Percentiles rank a stretch among this genome's conserved stretches.
phyloP scores from a whole-genome alignment of 2,329 filamentous ascomycete species.

The Botryotinia calthae region DNA sequence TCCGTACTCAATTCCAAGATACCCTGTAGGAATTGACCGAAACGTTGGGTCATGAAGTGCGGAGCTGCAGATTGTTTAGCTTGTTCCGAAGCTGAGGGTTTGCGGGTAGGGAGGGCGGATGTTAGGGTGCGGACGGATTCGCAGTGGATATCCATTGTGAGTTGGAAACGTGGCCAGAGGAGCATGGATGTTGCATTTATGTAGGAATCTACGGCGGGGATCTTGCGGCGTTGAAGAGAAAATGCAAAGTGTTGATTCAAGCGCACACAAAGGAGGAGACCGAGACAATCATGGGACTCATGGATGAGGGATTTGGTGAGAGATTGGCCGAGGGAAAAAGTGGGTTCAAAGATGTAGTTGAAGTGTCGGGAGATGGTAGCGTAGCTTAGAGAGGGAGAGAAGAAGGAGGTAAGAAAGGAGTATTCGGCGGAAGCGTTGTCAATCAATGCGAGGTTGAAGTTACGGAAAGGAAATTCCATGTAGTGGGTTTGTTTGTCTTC shows the following conservation, averaged over 20 bases:
- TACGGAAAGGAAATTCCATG: slow-evolving; percentile 84
- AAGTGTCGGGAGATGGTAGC: slow-evolving; percentile 80
- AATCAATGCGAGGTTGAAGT: slow-evolving; percentile 89
- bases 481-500: slow-evolving; percentile 85
- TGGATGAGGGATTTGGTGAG: slow-evolving; percentile 75
- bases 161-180: slow-evolving; percentile 92
- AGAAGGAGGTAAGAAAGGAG: slow-evolving; percentile 87
- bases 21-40: slow-evolving; percentile 86
- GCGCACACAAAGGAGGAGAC: slow-evolving; percentile 85
- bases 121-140: slow-evolving; percentile 72
- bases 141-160: slow-evolving; percentile 89
- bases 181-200: slow-evolving; percentile 95
- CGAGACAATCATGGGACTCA: slow-evolving; percentile 78
- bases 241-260: slow-evolving; percentile 94
- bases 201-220: slow-evolving; percentile 85
- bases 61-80: slow-evolving; percentile 73
- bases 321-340: slow-evolving; percentile 76
- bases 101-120: slow-evolving; percentile 48
- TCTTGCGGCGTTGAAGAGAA: slow-evolving; percentile 84
- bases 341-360: slow-evolving; percentile 82
- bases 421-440: slow-evolving; percentile 96
- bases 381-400: slow-evolving; percentile 73
- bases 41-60: slow-evolving; percentile 90
- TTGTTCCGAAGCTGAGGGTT: slow-evolving; percentile 49
- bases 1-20: slow-evolving; percentile 82